Conservation (phyloP, 1,284 basidiomycete species). For the Boletus semigastroideus region DNA sequence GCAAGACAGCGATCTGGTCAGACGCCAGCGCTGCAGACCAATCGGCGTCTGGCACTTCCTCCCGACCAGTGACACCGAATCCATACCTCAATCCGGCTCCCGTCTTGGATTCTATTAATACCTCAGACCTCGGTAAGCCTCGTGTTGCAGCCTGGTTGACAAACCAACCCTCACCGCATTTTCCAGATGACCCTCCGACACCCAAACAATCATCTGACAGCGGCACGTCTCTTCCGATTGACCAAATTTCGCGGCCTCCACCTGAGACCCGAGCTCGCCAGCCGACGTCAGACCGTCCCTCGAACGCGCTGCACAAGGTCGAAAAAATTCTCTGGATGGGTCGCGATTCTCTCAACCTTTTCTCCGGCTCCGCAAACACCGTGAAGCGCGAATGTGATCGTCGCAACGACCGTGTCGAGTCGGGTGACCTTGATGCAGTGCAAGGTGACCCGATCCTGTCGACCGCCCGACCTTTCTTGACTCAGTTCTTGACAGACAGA, state of each 20-base stretch:
- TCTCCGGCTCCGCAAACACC: conserved; percentile 15
- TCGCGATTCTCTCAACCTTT: conserved; percentile 30
- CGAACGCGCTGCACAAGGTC: conserved; percentile 32
- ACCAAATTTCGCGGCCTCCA: background rate
- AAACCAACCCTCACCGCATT: background rate
- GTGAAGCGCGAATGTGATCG: conserved; percentile 21
- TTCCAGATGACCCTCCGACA: conserved; percentile 15
- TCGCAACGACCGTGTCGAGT: conserved; percentile 17
- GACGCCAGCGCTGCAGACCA: conserved; percentile 4
- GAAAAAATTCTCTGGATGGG: conserved; percentile 38
- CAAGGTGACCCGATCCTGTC: conserved; percentile 19
- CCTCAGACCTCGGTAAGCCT: conserved; percentile 18
- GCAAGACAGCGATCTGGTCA: conserved; percentile 13
- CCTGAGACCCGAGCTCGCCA: conserved; percentile 7
- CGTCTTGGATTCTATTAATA: conserved; percentile 8
- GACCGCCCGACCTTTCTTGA: background rate
- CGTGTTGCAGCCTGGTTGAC: background rate
- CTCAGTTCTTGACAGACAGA: conserved; percentile 17
- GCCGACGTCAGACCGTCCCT: conserved; percentile 16
- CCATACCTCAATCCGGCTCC: conserved; percentile 34
- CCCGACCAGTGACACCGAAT: conserved; percentile 29
- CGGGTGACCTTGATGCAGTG: conserved; percentile 20
- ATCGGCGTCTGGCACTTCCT: conserved; percentile 10
- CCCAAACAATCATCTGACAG: conserved; percentile 18
- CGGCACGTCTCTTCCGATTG: conserved; percentile 2